Evolutionary conservation across 148 eudicot genomes (phyloP).

Genomic region (Rhododendron simsii): DNA sequence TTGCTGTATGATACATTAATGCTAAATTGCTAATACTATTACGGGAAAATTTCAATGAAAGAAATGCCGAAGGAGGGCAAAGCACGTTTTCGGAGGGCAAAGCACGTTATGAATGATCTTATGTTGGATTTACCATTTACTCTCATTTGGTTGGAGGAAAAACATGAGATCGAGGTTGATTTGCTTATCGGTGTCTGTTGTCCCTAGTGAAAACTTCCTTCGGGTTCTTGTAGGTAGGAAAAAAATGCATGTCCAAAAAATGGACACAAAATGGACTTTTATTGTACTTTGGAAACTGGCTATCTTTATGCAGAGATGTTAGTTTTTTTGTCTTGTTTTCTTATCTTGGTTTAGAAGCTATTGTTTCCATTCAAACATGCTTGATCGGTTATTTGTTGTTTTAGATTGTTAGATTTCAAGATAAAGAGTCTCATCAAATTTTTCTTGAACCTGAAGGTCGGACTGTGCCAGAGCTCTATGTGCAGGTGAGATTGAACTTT

Average conservation of each 20-base stretch:
- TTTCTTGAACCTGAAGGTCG: constrained; percentile 99
- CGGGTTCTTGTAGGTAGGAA: background rate
- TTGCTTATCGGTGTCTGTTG: background rate
- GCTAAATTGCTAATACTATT: background rate
- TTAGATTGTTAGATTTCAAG: constrained; percentile 94
- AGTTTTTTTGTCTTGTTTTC: background rate
- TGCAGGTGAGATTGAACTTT: constrained; percentile 58
- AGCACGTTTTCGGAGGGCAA: background rate
- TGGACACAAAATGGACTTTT: background rate
- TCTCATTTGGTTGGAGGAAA: background rate
- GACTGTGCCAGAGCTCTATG: constrained; percentile 93
- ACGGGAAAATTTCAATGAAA: background rate
- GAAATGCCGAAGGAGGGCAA: background rate
- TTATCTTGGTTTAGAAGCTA: background rate
- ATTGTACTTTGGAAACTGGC: background rate
- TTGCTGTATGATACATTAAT: background rate
- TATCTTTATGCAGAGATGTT: background rate
- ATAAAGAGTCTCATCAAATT: constrained; percentile 98
- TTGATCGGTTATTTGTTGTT: constrained; percentile 12
- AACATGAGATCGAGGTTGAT: background rate
- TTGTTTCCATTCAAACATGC: background rate
- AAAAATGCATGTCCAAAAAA: background rate
- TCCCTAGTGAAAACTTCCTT: background rate
- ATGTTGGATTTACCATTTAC: background rate
- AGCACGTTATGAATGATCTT: background rate